phyloP scores from a whole-genome alignment of 768 basidiomycete species.

The Russula virescens region DNA sequence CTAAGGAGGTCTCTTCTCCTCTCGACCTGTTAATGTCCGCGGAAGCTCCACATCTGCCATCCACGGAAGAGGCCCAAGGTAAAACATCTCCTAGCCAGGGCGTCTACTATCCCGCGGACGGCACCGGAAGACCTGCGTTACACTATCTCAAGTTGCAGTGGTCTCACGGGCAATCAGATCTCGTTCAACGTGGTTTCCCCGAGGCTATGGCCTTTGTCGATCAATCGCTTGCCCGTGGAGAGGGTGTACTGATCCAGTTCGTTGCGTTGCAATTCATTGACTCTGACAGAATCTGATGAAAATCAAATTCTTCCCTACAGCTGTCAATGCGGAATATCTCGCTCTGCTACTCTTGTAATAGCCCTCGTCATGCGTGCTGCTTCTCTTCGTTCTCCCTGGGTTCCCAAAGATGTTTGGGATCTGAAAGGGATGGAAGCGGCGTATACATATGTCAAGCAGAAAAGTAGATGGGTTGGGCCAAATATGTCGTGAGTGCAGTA shows the following conservation, averaged over 20 bases:
- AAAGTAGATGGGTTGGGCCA: slow-evolving; percentile 82
- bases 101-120: slow-evolving; percentile 64
- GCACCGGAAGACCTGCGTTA: slow-evolving; percentile 68
- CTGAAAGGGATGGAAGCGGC: slow-evolving; percentile 87
- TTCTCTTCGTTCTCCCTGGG: slow-evolving; percentile 54
- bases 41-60: slow-evolving; percentile 45
- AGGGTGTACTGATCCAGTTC: slow-evolving; percentile 81
- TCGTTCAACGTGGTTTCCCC: slow-evolving; percentile 73
- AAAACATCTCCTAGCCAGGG: slow-evolving; percentile 44
- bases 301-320: slow-evolving; percentile 35
- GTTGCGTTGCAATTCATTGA: slow-evolving; percentile 31
- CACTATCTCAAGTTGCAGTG: slow-evolving; percentile 87
- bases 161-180: slow-evolving; percentile 92
- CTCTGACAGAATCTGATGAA: not conserved
- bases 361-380: slow-evolving; percentile 94
- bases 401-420: slow-evolving; percentile 70
- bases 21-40: slow-evolving; percentile 44
- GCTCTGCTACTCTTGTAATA: slow-evolving; percentile 85
- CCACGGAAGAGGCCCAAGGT: slow-evolving; percentile 55
- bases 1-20: slow-evolving; percentile 80
- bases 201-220: slow-evolving; percentile 80
- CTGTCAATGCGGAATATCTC: slow-evolving; percentile 91
- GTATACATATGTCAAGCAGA: slow-evolving; percentile 84
- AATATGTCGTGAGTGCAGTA: slow-evolving; percentile 84
- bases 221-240: slow-evolving; percentile 64